phyloP scores from a whole-genome alignment of 768 basidiomycete species.

The Sarcomyxa edulis region DNA sequence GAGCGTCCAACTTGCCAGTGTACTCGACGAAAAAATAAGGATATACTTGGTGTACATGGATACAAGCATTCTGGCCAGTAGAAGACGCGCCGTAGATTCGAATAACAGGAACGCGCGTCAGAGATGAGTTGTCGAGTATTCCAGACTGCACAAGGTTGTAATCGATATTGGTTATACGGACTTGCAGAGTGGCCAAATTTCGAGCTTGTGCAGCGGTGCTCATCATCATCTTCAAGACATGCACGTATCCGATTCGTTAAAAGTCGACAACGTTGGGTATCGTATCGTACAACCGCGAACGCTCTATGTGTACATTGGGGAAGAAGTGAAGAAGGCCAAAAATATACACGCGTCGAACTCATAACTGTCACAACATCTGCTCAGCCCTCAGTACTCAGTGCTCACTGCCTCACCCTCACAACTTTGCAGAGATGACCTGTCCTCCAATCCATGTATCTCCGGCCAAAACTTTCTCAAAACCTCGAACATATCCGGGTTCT shows the following conservation, averaged over 20 bases:
- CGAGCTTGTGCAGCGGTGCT: no score
- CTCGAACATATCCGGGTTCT: slow-evolving; percentile 83
- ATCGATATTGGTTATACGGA: slow-evolving; percentile 58
- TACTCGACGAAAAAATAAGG: slow-evolving; percentile 94
- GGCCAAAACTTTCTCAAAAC: slow-evolving; percentile 57
- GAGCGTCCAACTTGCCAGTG: slow-evolving; percentile 54
- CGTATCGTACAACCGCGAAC: no score
- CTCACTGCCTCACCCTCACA: no score
- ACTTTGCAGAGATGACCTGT: slow-evolving; percentile 54
- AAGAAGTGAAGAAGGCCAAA: no score
- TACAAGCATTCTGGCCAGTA: slow-evolving; percentile 69
- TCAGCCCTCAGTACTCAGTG: no score
- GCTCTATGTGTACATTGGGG: no score
- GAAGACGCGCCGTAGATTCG: slow-evolving; percentile 86
- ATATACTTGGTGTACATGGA: slow-evolving; percentile 90
- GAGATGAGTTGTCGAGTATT: slow-evolving; percentile 54
- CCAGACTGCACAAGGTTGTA: slow-evolving; percentile 54
- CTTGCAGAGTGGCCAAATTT: slow-evolving; percentile 34
- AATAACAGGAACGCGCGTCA: slow-evolving; percentile 72
- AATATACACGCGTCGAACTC: no score
- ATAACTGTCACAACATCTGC: no score
- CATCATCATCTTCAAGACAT: no score
- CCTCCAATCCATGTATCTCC: slow-evolving; percentile 74
- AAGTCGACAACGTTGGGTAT: no score
- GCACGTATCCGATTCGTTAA: no score